These are phyloP conservation scores for Platanus orientalis DNA, from an alignment of 164 flowering plant species.

Conservation along the genomic window DNA sequence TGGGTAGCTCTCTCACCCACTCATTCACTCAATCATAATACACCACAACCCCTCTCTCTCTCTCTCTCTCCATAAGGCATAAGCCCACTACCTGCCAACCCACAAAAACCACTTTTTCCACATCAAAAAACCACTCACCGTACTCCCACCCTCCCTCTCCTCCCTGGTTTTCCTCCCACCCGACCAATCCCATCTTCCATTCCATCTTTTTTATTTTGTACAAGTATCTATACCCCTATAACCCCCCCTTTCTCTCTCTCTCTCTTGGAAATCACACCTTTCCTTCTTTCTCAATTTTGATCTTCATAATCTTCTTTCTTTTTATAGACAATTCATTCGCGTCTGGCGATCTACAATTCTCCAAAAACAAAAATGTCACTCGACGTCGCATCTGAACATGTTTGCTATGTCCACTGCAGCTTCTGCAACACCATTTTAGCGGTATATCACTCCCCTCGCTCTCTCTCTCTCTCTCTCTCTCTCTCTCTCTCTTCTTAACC, in stretches of 20 bases:
- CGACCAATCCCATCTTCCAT: conserved; percentile 15
- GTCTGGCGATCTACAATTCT: conserved; percentile 11
- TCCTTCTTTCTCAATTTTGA: not conserved
- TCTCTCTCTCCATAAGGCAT: not conserved
- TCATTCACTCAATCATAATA: conserved; percentile 14
- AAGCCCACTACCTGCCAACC: not conserved
- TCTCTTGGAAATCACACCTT: not conserved
- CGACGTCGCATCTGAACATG: conserved; percentile 67
- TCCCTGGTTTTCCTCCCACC: conserved; percentile 6
- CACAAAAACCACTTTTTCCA: conserved; percentile 16
- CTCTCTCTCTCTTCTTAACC: not conserved
- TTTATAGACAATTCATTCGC: conserved; percentile 13
- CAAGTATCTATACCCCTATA: conserved; percentile 4
- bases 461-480: conserved; percentile 10
- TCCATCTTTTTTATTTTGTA: conserved; percentile 4
- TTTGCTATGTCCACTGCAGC: conserved; percentile 93
- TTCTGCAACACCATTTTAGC: conserved; percentile 95
- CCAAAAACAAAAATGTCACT: conserved; percentile 35
- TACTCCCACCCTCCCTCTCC: not conserved
- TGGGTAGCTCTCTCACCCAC: conserved; percentile 18
- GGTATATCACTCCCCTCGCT: conserved; percentile 42
- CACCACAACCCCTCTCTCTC: not conserved
- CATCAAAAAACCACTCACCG: conserved; percentile 12
- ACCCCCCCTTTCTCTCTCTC: conserved; percentile 5
- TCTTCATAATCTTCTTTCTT: not conserved